phyloP scores from a whole-genome alignment of 352 stramenopile species.

The Phytophthora hibernalis region DNA sequence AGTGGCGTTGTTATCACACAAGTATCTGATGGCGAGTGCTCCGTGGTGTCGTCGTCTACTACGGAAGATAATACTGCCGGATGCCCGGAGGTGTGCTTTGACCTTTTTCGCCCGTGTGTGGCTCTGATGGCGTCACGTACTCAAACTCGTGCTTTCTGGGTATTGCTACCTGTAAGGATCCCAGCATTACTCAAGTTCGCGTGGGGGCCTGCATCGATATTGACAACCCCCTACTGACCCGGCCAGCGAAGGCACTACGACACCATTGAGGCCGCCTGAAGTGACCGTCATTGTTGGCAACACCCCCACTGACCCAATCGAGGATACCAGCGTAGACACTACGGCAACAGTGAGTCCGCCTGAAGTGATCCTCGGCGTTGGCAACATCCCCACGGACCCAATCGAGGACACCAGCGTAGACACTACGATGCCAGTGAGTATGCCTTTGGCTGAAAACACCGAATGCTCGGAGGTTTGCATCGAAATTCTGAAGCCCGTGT shows the following conservation, averaged over 20 bases:
- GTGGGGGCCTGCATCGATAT: conserved; percentile 40
- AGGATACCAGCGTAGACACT: too few relatives aligned
- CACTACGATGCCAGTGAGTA: too few relatives aligned
- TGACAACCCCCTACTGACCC: too few relatives aligned
- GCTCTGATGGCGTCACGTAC: conserved; percentile 23
- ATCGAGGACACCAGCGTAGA: too few relatives aligned
- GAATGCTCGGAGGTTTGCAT: conserved; percentile 19
- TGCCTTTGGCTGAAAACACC: too few relatives aligned
- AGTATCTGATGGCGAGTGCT: conserved; percentile 32
- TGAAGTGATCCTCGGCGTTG: too few relatives aligned
- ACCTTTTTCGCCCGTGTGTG: conserved; percentile 20
- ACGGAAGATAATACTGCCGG: conserved; percentile 16
- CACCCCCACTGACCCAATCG: too few relatives aligned
- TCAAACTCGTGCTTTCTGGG: conserved; percentile 21
- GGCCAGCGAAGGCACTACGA: background rate
- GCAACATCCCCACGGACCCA: too few relatives aligned
- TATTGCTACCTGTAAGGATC: conserved; percentile 43
- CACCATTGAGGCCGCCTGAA: too few relatives aligned
- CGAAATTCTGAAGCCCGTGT: conserved; percentile 20
- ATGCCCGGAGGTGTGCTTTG: conserved; percentile 14
- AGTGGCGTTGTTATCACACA: conserved; percentile 24
- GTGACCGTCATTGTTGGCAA: too few relatives aligned
- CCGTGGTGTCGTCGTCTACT: background rate
- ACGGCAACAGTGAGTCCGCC: too few relatives aligned
- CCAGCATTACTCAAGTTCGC: conserved; percentile 33